A percentile compares a stretch with the other conserved stretches of the same genome.
Conservation (phyloP, 2,329 filamentous ascomycete genomes). For the Nemania sp. region DNA sequence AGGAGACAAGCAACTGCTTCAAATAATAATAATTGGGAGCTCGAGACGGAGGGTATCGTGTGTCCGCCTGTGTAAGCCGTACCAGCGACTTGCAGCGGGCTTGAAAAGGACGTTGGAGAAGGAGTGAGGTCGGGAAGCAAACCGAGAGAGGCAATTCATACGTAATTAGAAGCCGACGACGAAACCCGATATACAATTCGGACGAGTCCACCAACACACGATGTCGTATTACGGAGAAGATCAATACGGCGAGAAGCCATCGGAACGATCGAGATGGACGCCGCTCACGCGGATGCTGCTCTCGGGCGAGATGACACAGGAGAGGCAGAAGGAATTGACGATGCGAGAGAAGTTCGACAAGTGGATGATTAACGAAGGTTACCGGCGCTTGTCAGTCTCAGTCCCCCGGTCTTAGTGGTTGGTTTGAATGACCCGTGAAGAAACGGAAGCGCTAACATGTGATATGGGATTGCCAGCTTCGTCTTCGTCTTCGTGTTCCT, state of each 20-base stretch:
- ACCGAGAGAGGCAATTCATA: conserved; percentile 1
- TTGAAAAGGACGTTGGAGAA: conserved; percentile 25
- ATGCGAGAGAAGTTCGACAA: conserved; percentile 74
- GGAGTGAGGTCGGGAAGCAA: not conserved
- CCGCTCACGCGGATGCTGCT: conserved; percentile 81
- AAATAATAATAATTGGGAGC: conserved; percentile 29
- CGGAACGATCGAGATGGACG: conserved; percentile 80
- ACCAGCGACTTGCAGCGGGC: conserved; percentile 18
- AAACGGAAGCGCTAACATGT: conserved; percentile 31
- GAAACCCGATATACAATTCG: conserved; percentile 13
- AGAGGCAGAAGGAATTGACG: conserved; percentile 70
- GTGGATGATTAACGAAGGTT: conserved; percentile 91
- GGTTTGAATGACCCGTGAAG: conserved; percentile 19
- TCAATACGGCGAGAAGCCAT: conserved; percentile 50
- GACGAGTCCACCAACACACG: conserved; percentile 34
- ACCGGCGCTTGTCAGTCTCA: conserved; percentile 71
- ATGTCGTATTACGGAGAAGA: conserved; percentile 44
- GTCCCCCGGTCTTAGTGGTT: not conserved
- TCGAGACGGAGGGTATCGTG: conserved; percentile 11
- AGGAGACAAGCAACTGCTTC: conserved; percentile 24
- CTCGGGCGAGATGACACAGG: conserved; percentile 79
- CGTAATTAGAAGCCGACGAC: conserved; percentile 17
- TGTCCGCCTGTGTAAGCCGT: conserved; percentile 27
- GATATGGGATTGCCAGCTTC: conserved; percentile 66
- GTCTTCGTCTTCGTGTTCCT: conserved; percentile 75